Evolutionary conservation across 306 rosid genomes (phyloP).

Genomic region (Hippophae rhamnoides): DNA sequence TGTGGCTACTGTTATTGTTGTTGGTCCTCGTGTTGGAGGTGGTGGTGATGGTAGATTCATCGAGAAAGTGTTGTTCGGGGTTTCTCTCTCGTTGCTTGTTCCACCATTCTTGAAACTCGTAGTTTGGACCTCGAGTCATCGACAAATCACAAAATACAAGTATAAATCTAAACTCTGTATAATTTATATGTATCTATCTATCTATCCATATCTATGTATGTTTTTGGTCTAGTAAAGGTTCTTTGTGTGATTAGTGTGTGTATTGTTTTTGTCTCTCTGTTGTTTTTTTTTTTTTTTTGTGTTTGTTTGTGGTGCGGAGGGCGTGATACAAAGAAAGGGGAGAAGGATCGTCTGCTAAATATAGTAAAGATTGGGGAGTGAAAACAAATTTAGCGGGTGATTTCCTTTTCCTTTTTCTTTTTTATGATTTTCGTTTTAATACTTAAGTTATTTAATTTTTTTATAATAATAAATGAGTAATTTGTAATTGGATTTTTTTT

Average conservation of each 20-base stretch:
- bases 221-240: too few relatives aligned
- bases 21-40: conserved; percentile 1
- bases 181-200: not conserved
- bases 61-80: conserved; percentile 23
- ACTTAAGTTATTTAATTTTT: too few relatives aligned
- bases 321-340: conserved; percentile 22
- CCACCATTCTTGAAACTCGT: conserved; percentile 99
- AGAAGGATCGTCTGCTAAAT: conserved; percentile 11
- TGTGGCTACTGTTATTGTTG: conserved; percentile 2
- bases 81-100: conserved; percentile 63
- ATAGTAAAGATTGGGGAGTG: conserved; percentile 8
- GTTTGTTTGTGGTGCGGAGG: not conserved
- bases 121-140: conserved; percentile 46
- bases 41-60: conserved; percentile 18
- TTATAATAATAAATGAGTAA: too few relatives aligned
- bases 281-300: not conserved
- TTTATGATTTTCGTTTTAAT: not conserved
- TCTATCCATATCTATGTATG: not conserved
- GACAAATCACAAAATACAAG: conserved; percentile 21
- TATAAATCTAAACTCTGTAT: not conserved
- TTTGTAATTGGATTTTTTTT: too few relatives aligned
- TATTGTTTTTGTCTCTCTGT: not conserved
- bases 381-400: conserved; percentile 25
- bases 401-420: not conserved
- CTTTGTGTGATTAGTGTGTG: not conserved